Percentiles rank a stretch among this genome's conserved stretches.
phyloP scores from a whole-genome alignment of 2,329 filamentous ascomycete genomes.

The Pezicula radicicola region DNA sequence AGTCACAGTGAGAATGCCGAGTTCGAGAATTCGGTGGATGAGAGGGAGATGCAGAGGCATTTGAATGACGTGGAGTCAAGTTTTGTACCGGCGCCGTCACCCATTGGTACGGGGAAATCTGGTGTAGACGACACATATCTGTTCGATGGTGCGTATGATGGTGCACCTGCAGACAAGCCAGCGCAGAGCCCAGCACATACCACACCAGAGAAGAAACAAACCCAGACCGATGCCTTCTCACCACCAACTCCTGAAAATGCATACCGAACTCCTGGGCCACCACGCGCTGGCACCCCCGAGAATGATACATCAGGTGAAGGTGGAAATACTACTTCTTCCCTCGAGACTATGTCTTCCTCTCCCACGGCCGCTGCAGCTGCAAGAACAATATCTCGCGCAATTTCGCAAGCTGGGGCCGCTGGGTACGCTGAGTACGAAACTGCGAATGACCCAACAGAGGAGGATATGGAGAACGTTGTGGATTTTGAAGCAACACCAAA shows the following conservation, averaged over 20 bases:
- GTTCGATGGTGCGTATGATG: slow-evolving; percentile 40
- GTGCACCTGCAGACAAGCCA: not conserved
- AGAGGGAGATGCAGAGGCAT: slow-evolving; percentile 37
- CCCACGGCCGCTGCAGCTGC: slow-evolving; percentile 53
- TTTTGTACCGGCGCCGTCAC: slow-evolving; percentile 57
- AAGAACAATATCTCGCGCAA: slow-evolving; percentile 48
- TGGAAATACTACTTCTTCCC: slow-evolving; percentile 43
- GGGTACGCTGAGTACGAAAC: slow-evolving; percentile 10
- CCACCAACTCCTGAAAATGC: slow-evolving; percentile 22
- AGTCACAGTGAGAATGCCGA: slow-evolving; percentile 20
- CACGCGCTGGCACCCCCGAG: slow-evolving; percentile 7
- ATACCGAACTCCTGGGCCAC: slow-evolving; percentile 21
- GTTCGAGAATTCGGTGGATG: slow-evolving; percentile 23
- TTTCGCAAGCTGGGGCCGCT: slow-evolving; percentile 40
- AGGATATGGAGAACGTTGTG: slow-evolving; percentile 12
- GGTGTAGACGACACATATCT: slow-evolving; percentile 58
- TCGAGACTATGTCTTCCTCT: slow-evolving; percentile 54
- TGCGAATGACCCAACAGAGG: slow-evolving; percentile 5
- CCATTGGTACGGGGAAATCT: slow-evolving; percentile 41
- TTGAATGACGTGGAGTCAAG: slow-evolving; percentile 64
- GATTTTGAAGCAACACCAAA: slow-evolving; percentile 21
- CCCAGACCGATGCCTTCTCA: slow-evolving; percentile 7
- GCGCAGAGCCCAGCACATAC: slow-evolving; percentile 1
- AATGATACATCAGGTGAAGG: slow-evolving; percentile 16
- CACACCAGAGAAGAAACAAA: not conserved